phyloP scores from a whole-genome alignment of 495 filamentous ascomycete genomes.

The Jackrogersella multiformis region DNA sequence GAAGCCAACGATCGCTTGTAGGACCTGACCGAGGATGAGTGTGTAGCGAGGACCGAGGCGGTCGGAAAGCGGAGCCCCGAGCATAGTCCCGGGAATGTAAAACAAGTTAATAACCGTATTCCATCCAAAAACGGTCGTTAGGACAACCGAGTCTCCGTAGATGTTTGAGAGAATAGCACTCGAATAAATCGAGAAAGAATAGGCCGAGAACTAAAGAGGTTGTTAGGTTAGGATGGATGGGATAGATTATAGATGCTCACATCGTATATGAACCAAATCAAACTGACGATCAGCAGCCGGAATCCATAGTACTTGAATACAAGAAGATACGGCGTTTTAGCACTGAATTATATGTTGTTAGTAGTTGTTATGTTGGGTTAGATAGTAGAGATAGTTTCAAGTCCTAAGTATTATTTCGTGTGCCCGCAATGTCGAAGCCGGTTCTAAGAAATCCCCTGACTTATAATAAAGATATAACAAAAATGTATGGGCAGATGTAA shows the following conservation, averaged over 20 bases:
- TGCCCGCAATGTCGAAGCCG: background rate
- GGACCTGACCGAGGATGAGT: slow-evolving; percentile 69
- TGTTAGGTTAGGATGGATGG: slow-evolving; percentile 15
- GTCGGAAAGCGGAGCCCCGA: slow-evolving; percentile 79
- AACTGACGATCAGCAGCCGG: slow-evolving; percentile 71
- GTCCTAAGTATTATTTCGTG: background rate
- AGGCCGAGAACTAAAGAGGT: slow-evolving; percentile 67
- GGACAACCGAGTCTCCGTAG: slow-evolving; percentile 60
- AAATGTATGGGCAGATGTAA: background rate
- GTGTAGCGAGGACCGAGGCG: slow-evolving; percentile 77
- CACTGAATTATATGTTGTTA: slow-evolving; percentile 31
- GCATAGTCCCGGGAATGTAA: slow-evolving; percentile 82
- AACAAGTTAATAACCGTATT: slow-evolving; percentile 85
- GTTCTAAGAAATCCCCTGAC: background rate
- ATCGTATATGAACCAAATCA: slow-evolving; percentile 95
- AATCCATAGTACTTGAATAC: slow-evolving; percentile 67
- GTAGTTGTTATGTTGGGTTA: background rate
- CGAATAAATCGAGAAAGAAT: slow-evolving; percentile 83
- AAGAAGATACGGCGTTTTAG: slow-evolving; percentile 65
- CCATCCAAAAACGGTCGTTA: slow-evolving; percentile 86
- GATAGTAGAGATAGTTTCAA: background rate
- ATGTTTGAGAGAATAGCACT: slow-evolving; percentile 75
- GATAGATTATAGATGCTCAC: slow-evolving; percentile 44
- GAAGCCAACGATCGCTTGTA: slow-evolving; percentile 82
- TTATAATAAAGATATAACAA: background rate